Evolutionary conservation across 768 basidiomycete species (phyloP), one percentile per base, ranked within the genome.

Genomic region (Kwoniella heveanensis): DNA sequence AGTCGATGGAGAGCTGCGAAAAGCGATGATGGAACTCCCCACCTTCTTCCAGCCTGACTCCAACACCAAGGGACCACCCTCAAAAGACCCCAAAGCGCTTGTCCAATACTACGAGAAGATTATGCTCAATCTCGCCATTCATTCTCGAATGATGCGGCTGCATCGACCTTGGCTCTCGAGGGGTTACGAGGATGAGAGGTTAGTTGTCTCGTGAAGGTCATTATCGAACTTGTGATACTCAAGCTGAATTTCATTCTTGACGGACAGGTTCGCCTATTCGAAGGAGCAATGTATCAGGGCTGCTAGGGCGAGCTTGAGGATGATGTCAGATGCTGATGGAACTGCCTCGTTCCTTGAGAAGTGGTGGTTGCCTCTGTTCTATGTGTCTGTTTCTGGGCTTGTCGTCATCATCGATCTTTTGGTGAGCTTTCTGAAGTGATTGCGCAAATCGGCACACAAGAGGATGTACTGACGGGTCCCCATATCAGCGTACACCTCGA

Each of bases 301-400:
- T 21, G 79, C 80, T n/a, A 72, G 79, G 48, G 77, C 77, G 27
- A 76, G 71, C 47, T 50, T 81, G 61, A 67, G 74, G 59, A 65
- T 81, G 63, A 78, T 81, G 77, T 57, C 62, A n/a, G 74, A 74
- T 48, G 66, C 71, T 22, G 60, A 73, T 27, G 76, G 74, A 2
- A 72, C 70, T 13, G 77, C 78, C 27, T 55, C 70, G 0, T 80
- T 81, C 63, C 56, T 81, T 50, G 79, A 81, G 57, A 73, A 76
- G 62, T 81, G 80, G 80, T 80, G 78, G 73, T 71, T 79, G 24
- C 77, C 76, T 1, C 66, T 79, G 6, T 79, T 79, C 53, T 76
- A 79, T 64, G 78, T 80, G 4, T 76, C 79, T 1, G 77, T 80
- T 7, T 74, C 79, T 32, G 77, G 71, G 1, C 52, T 78, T 36